Percentiles rank a stretch among this genome's conserved stretches.
These are phyloP conservation scores for Pseudocercospora pini-densiflorae DNA, from an alignment of 2,329 filamentous ascomycete species.

Conservation along the genomic window DNA sequence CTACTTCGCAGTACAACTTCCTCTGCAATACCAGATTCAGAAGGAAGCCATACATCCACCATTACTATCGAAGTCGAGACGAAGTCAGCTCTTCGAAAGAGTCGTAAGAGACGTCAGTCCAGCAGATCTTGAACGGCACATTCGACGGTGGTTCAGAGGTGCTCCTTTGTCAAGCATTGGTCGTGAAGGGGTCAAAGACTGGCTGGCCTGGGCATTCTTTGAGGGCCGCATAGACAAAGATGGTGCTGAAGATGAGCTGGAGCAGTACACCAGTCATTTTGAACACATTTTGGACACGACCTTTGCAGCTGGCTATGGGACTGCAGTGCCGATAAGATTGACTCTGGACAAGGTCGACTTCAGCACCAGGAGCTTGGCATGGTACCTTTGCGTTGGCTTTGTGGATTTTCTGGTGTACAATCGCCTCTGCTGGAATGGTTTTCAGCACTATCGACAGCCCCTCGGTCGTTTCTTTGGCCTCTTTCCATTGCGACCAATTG, in stretches of 20 bases:
- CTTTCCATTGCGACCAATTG: slow-evolving; percentile 62
- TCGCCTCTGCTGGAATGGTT: slow-evolving; percentile 48
- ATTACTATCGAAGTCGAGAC: slow-evolving; percentile 50
- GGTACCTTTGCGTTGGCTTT: slow-evolving; percentile 24
- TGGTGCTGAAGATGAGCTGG: slow-evolving; percentile 59
- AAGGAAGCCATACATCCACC: slow-evolving; percentile 56
- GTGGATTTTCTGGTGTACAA: slow-evolving; percentile 22
- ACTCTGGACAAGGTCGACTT: slow-evolving; percentile 67
- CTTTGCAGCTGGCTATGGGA: slow-evolving; percentile 60
- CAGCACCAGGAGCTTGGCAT: slow-evolving; percentile 35
- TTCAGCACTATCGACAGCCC: slow-evolving; percentile 58
- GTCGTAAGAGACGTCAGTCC: slow-evolving; percentile 58
- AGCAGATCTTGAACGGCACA: slow-evolving; percentile 57
- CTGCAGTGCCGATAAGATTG: slow-evolving; percentile 61
- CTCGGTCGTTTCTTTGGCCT: slow-evolving; percentile 24
- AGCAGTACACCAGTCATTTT: slow-evolving; percentile 58
- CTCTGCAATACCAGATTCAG: slow-evolving; percentile 57
- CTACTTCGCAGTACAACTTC: slow-evolving; percentile 40
- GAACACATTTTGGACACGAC: slow-evolving; percentile 55
- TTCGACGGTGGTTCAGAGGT: slow-evolving; percentile 68
- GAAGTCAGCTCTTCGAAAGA: slow-evolving; percentile 60
- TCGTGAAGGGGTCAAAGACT: slow-evolving; percentile 68
- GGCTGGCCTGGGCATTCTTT: slow-evolving; percentile 69
- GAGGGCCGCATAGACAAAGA: slow-evolving; percentile 64
- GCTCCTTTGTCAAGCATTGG: slow-evolving; percentile 62